Conservation (phyloP, 2,329 filamentous ascomycete genomes). For the Botrytis fabae region DNA sequence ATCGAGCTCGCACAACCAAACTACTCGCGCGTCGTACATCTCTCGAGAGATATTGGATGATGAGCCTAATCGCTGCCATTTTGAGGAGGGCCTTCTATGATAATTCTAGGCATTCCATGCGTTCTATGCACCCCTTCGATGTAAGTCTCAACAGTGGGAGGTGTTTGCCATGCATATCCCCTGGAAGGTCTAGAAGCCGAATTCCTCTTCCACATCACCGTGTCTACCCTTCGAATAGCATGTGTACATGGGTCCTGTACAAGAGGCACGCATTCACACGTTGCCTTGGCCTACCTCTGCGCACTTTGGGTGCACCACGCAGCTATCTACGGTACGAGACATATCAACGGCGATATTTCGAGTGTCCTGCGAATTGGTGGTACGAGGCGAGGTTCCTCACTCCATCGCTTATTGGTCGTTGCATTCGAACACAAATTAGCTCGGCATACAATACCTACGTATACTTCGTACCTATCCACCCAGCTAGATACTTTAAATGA, state of each 20-base stretch:
- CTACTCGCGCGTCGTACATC: background rate
- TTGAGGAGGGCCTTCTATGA: background rate
- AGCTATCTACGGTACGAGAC: background rate
- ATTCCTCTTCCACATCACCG: background rate
- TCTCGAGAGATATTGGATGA: background rate
- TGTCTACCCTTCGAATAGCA: background rate
- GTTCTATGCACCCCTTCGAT: conserved; percentile 5
- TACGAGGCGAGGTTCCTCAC: background rate
- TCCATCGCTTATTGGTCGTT: background rate
- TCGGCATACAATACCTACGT: background rate
- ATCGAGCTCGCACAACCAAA: background rate
- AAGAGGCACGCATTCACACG: background rate
- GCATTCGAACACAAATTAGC: background rate
- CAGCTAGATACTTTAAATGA: background rate
- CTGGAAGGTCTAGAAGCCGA: conserved; percentile 6
- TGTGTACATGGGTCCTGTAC: background rate
- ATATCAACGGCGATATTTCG: background rate
- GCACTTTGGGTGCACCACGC: background rate
- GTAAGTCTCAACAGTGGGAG: background rate
- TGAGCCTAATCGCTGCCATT: background rate
- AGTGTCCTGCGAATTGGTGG: background rate
- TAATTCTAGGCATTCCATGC: conserved; percentile 6
- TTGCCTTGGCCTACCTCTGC: background rate
- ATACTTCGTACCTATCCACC: background rate
- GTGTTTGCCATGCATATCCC: background rate